These are phyloP conservation scores for Catharanthus roseus DNA, from an alignment of 257 asterid species.

Conservation along the genomic window DNA sequence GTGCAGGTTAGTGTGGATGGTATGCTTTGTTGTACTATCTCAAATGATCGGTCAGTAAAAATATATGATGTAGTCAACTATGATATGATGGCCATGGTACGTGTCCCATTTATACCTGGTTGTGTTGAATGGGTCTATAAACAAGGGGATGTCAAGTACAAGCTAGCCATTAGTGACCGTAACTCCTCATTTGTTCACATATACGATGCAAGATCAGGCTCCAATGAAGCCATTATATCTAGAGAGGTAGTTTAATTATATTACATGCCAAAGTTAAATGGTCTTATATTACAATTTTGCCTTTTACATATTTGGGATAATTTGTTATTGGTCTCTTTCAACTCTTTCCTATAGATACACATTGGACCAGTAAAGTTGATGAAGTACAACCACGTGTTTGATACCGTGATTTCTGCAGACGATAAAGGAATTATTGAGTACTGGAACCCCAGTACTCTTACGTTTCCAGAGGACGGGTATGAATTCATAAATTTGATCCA, in stretches of 20 bases:
- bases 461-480: constrained; percentile 82
- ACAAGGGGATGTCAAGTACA: constrained; percentile 88
- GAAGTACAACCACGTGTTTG: constrained; percentile 87
- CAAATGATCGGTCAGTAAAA: constrained; percentile 84
- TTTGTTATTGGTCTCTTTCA: constrained; percentile 4
- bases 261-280: constrained; percentile 8
- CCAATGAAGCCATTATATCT: constrained; percentile 73
- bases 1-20: constrained; percentile 95
- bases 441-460: constrained; percentile 86
- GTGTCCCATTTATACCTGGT: constrained; percentile 86
- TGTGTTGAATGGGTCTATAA: constrained; percentile 89
- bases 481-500: constrained; percentile 6
- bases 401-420: constrained; percentile 88
- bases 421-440: constrained; percentile 93
- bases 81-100: constrained; percentile 99
- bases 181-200: constrained; percentile 75
- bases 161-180: constrained; percentile 83
- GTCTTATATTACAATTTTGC: constrained; percentile 3
- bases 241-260: constrained; percentile 53
- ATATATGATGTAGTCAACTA: constrained; percentile 93
- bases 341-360: constrained; percentile 56
- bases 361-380: constrained; percentile 67
- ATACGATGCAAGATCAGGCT: constrained; percentile 88
- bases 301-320: constrained; percentile 9
- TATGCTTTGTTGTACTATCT: constrained; percentile 88